phyloP scores from a whole-genome alignment of 2,329 filamentous ascomycete genomes.

The Fusarium coffeatum region DNA sequence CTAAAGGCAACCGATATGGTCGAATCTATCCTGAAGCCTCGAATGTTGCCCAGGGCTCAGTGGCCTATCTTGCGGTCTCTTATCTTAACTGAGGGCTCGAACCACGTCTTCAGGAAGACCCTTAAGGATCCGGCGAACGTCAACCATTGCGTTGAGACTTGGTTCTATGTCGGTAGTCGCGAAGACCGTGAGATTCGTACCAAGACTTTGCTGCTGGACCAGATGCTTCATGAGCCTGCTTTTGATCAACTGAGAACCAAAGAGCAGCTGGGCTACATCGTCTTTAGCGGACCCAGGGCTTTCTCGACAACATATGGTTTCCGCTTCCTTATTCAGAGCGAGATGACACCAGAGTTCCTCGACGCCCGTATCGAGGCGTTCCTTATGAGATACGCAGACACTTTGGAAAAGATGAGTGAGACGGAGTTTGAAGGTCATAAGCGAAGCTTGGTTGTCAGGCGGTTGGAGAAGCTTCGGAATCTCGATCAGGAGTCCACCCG shows the following conservation, averaged over 20 bases:
- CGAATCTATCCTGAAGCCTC: slow-evolving; percentile 80
- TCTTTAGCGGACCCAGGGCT: slow-evolving; percentile 81
- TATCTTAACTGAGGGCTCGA: slow-evolving; percentile 80
- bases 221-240: slow-evolving; percentile 91
- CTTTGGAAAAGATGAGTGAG: slow-evolving; percentile 79
- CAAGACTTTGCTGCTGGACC: slow-evolving; percentile 83
- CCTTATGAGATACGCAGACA: slow-evolving; percentile 73
- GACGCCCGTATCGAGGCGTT: slow-evolving; percentile 91
- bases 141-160: slow-evolving; percentile 86
- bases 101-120: slow-evolving; percentile 83
- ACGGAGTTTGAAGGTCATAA: slow-evolving; percentile 92
- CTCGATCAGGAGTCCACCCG: slow-evolving; percentile 83
- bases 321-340: slow-evolving; percentile 92
- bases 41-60: slow-evolving; percentile 78
- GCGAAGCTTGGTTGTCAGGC: slow-evolving; percentile 85
- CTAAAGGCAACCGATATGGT: slow-evolving; percentile 86
- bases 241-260: slow-evolving; percentile 97
- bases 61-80: slow-evolving; percentile 84
- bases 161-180: slow-evolving; percentile 76
- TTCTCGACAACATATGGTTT: slow-evolving; percentile 85
- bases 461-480: slow-evolving; percentile 93
- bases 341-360: slow-evolving; percentile 84
- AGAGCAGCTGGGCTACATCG: slow-evolving; percentile 96
- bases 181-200: slow-evolving; percentile 77
- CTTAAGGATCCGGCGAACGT: slow-evolving; percentile 90